Conservation (phyloP, 768 basidiomycete species). For the Mycena maculata region DNA sequence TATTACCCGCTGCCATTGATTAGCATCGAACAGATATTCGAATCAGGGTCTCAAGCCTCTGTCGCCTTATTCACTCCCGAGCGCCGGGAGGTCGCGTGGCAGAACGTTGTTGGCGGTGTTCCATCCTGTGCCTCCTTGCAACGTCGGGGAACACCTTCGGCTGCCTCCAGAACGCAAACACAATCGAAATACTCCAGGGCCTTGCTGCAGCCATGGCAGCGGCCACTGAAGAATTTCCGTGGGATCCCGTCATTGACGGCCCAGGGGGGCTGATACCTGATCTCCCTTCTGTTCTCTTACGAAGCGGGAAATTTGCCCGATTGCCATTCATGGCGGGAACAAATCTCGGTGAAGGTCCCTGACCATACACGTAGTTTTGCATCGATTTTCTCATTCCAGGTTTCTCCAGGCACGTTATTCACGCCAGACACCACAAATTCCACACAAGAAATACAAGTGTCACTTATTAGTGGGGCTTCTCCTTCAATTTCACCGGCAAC, state of each 20-base stretch:
- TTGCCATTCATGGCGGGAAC: slow-evolving; percentile 60
- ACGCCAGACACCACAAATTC: slow-evolving; percentile 39
- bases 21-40: slow-evolving; percentile 53
- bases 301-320: slow-evolving; percentile 47
- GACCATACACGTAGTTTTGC: neutral
- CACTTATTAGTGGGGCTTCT: slow-evolving; percentile 39
- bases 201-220: slow-evolving; percentile 35
- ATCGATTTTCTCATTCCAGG: neutral
- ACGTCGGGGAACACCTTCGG: slow-evolving; percentile 46
- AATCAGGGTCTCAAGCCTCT: slow-evolving; percentile 55
- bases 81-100: slow-evolving; percentile 44
- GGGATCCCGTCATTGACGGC: slow-evolving; percentile 56
- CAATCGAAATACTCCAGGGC: slow-evolving; percentile 45
- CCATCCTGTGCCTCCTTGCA: slow-evolving; percentile 40
- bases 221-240: slow-evolving; percentile 43
- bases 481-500: slow-evolving; percentile 37
- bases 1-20: neutral
- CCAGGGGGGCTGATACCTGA: slow-evolving; percentile 52
- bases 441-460: slow-evolving; percentile 37
- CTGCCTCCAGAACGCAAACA: slow-evolving; percentile 45
- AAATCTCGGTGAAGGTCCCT: slow-evolving; percentile 58
- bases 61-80: slow-evolving; percentile 41
- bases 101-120: slow-evolving; percentile 45
- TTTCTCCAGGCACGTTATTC: slow-evolving; percentile 47
- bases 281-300: slow-evolving; percentile 48